phyloP scores from a whole-genome alignment of 75 land plant species.

The Picea sitchensis region DNA sequence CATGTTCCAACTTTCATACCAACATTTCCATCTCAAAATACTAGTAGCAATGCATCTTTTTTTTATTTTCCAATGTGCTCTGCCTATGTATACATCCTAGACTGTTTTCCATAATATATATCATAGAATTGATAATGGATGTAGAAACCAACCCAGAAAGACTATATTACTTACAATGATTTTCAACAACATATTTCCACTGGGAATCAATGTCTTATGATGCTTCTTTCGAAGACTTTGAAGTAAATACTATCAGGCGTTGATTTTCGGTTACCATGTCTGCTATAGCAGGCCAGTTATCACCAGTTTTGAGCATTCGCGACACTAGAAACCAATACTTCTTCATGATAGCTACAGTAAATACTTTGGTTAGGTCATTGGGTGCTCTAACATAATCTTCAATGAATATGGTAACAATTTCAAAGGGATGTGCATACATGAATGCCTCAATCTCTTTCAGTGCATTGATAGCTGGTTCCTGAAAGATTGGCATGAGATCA shows the following conservation, averaged over 20 bases:
- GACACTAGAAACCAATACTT: constrained; percentile 33
- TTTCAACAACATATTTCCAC: constrained; percentile 28
- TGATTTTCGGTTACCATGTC: constrained; percentile 28
- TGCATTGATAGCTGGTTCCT: constrained; percentile 22
- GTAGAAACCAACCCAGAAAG: not conserved
- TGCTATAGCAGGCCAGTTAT: constrained; percentile 23
- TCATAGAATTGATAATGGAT: not conserved
- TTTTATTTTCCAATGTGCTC: not conserved
- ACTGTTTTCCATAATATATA: not conserved
- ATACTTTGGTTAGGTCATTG: constrained; percentile 21
- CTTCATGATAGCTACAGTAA: constrained; percentile 17
- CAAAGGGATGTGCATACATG: constrained; percentile 16
- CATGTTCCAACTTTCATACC: constrained; percentile 64
- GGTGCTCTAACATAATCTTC: constrained; percentile 24
- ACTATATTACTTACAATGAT: constrained; percentile 22
- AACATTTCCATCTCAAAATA: constrained; percentile 57
- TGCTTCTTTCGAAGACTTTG: constrained; percentile 19
- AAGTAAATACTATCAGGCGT: constrained; percentile 26
- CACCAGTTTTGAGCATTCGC: constrained; percentile 27
- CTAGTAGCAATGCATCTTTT: constrained; percentile 15
- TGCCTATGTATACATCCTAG: not conserved
- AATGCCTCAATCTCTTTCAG: constrained; percentile 25
- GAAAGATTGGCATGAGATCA: not conserved
- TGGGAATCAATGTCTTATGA: constrained; percentile 25
- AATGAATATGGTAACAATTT: constrained; percentile 25